Percentiles rank a stretch among this genome's conserved stretches.
Evolutionary conservation across 352 stramenopile species (phyloP).

Genomic region (Thraustochytrium striatum): DNA sequence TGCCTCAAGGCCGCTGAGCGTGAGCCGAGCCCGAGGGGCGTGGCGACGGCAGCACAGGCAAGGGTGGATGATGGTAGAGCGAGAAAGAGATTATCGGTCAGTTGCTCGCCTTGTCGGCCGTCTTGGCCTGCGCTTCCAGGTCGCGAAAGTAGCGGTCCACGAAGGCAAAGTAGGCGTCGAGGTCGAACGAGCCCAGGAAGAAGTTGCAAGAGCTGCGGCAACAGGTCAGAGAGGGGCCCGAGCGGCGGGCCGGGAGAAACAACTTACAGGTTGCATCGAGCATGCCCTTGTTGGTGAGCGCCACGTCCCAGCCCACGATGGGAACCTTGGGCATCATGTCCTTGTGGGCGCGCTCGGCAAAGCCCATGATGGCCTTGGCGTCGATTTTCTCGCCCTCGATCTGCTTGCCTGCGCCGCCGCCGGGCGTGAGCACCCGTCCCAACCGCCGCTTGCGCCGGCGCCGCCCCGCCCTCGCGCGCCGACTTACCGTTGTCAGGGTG

Average conservation of each 20-base stretch:
- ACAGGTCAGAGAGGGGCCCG: conserved; percentile 59
- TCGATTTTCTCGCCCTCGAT: conserved; percentile 74
- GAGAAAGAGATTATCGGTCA: too few species aligned
- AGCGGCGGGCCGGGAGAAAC: background rate
- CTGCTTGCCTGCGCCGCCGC: too few species aligned
- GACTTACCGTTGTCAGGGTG: conserved; percentile 80
- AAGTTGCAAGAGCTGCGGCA: conserved; percentile 92
- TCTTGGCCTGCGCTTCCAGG: conserved; percentile 45
- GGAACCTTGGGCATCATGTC: conserved; percentile 85
- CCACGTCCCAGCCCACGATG: conserved; percentile 84
- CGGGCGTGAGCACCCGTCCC: too few species aligned
- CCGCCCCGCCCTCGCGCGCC: too few species aligned
- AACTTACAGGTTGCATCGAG: conserved; percentile 52
- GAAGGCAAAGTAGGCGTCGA: conserved; percentile 76
- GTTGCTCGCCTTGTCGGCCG: too few species aligned
- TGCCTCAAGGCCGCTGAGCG: too few species aligned
- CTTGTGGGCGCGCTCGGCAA: conserved; percentile 75
- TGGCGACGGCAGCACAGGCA: too few species aligned
- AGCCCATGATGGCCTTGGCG: conserved; percentile 75
- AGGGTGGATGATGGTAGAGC: too few species aligned
- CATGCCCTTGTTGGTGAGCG: conserved; percentile 79
- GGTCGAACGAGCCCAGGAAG: conserved; percentile 82
- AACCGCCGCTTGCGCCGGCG: too few species aligned
- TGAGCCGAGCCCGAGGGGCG: too few species aligned
- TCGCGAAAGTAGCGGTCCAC: conserved; percentile 74